Conservation (phyloP, 75 land plant species). For the Adiantum capillusveneris region DNA sequence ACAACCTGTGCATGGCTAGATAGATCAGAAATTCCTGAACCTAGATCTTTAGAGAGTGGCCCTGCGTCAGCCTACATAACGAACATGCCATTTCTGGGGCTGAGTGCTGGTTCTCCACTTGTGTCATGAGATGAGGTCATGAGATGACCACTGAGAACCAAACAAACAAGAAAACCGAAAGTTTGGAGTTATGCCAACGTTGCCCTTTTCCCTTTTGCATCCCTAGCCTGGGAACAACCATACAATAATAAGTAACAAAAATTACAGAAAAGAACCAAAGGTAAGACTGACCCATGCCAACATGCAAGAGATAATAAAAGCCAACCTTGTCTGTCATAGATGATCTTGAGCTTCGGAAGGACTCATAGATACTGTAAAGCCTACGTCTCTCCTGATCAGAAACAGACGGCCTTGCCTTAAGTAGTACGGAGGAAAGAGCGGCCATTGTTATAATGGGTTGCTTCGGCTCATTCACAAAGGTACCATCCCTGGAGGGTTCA, state of each 20-base stretch:
- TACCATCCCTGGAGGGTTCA: constrained; percentile 15
- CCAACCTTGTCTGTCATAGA: constrained; percentile 58
- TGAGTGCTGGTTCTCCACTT: no score
- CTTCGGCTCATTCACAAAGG: constrained; percentile 4
- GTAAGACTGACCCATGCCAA: background rate
- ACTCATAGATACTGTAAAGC: constrained; percentile 58
- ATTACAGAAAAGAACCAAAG: no score
- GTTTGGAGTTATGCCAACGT: constrained; percentile 41
- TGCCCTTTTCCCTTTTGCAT: constrained; percentile 69
- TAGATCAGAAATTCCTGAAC: no score
- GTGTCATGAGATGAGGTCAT: no score
- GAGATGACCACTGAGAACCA: no score
- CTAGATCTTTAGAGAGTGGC: no score
- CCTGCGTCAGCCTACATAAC: no score
- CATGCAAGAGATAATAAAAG: constrained; percentile 3
- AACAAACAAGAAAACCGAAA: no score
- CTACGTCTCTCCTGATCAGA: constrained; percentile 72
- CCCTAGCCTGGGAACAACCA: constrained; percentile 42
- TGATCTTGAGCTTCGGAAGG: constrained; percentile 56
- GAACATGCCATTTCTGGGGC: no score
- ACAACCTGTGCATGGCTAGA: no score
- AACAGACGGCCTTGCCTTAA: constrained; percentile 80
- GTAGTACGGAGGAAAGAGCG: constrained; percentile 47
- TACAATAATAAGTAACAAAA: background rate
- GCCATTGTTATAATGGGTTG: constrained; percentile 52